Evolutionary conservation across 768 basidiomycete species (phyloP).

Genomic region (Rhizopogon sp.): DNA sequence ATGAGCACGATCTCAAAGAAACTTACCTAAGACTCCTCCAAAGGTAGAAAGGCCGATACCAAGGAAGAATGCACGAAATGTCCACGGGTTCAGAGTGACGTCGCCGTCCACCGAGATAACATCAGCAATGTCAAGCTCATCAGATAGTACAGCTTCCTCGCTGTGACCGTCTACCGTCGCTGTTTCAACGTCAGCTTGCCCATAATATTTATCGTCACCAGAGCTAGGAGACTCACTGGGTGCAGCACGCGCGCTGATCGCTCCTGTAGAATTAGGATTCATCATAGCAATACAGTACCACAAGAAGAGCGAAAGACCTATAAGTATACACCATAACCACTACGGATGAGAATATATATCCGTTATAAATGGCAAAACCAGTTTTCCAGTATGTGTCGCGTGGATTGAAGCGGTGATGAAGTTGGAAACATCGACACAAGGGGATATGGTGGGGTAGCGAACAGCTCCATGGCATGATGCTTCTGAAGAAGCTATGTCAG

Average conservation of each 20-base stretch:
- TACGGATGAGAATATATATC: too few species aligned
- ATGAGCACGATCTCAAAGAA: slow-evolving; percentile 5
- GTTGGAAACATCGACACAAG: too few species aligned
- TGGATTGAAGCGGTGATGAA: too few species aligned
- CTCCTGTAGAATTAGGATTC: background rate
- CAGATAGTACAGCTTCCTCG: slow-evolving; percentile 30
- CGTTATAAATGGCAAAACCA: too few species aligned
- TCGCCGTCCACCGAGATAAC: slow-evolving; percentile 41
- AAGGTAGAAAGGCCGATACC: slow-evolving; percentile 43
- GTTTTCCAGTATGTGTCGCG: too few species aligned
- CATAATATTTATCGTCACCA: slow-evolving; percentile 25
- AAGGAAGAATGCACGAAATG: slow-evolving; percentile 39
- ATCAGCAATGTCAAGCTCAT: slow-evolving; percentile 39
- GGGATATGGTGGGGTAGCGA: too few species aligned
- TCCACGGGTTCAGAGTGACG: slow-evolving; percentile 40
- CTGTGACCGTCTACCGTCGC: slow-evolving; percentile 16
- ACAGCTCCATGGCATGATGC: too few species aligned
- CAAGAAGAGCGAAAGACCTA: background rate
- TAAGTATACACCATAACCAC: background rate
- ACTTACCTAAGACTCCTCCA: slow-evolving; percentile 41
- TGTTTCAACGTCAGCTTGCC: slow-evolving; percentile 29
- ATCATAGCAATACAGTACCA: background rate
- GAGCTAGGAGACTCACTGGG: background rate
- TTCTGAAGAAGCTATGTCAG: too few species aligned
- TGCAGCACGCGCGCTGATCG: background rate